These are phyloP conservation scores for Saccharomycopsis sp. DNA, from an alignment of 805 yeast genomes.

Conservation along the genomic window DNA sequence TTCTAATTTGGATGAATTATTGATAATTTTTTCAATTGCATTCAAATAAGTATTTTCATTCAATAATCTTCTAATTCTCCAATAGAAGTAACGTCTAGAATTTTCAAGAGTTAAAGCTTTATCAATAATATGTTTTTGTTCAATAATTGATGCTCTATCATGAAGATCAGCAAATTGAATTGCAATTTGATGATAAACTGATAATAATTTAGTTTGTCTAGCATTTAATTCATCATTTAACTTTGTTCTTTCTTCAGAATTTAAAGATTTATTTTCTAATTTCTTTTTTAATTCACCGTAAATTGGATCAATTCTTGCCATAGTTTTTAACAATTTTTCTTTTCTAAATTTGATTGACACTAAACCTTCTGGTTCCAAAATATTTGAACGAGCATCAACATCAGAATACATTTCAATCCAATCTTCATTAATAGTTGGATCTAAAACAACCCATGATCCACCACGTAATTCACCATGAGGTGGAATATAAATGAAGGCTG, in stretches of 20 bases:
- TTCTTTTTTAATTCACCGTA: constrained; percentile 60
- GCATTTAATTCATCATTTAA: constrained; percentile 56
- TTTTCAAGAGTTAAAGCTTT: constrained; percentile 78
- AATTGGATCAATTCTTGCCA: constrained; percentile 76
- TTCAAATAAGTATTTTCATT: constrained; percentile 82
- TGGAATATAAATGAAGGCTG: constrained; percentile 93
- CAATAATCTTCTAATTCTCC: constrained; percentile 95
- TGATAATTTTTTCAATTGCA: constrained; percentile 55
- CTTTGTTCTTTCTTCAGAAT: constrained; percentile 56
- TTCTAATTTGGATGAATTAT: constrained; percentile 59
- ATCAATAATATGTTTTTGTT: constrained; percentile 84
- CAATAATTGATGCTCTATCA: constrained; percentile 95
- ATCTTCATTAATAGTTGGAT: constrained; percentile 91
- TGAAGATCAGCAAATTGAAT: constrained; percentile 97
- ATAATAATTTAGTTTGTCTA: constrained; percentile 73
- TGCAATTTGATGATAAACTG: constrained; percentile 84
- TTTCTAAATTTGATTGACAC: constrained; percentile 97
- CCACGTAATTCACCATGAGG: constrained; percentile 99
- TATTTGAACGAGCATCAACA: constrained; percentile 92
- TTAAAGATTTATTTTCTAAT: constrained; percentile 37
- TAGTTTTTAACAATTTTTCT: constrained; percentile 81
- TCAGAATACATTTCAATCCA: constrained; percentile 99
- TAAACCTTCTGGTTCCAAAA: constrained; percentile 97
- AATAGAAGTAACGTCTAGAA: constrained; percentile 94
- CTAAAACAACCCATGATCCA: constrained; percentile 99